Evolutionary conservation across 176 grass and related monocot genomes (phyloP), one percentile per base, ranked within the genome.

Genomic region (Bromus sterilis): DNA sequence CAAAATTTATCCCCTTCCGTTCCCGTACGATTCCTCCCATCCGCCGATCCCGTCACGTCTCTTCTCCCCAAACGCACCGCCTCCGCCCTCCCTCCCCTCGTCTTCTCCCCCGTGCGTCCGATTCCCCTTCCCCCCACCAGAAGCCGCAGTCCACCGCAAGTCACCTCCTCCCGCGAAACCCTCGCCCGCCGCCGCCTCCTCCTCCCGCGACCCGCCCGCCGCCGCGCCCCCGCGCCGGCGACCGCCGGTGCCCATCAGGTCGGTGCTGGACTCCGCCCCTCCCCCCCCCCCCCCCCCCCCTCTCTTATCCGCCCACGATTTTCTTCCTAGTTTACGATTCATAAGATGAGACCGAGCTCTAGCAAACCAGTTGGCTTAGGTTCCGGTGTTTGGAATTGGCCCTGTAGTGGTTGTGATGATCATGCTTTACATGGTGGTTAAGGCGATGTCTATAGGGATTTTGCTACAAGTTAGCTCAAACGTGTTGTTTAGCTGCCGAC

Each of bases 11-110:
- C 30, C 79, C 68, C 51, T 7, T 61, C 79, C 68, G 39, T 7
- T 61, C 82, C 48, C 30, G 21, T 41, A 74, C 71, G 77, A 81
- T 85, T 81, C 74, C 32, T 85, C 77, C 80, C 32, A 35, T 68
- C 51, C 58, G 78, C n/a, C 83, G 73, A 74, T 86, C 88, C 79
- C 88, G 83, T 86, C 79, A 90, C 88, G 88, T 74, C 88, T 82
- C 88, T 84, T 82, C 88, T 84, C 79, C 74, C 28, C 9, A 78
- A 59, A 78, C 73, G 56, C 67, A 72, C 82, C 28, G 35, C 72
- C 42, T 13, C 21, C 56, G 26, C 40, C 48, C 11, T 33, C 46
- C 33, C 9, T 14, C 23, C 6, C 41, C 0, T 40, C 25, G 9
- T 26, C 69, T 49, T 28, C 39, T 15, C 31, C 30, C 39, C 2